A percentile compares a stretch with the other conserved stretches of the same genome.
Conservation (phyloP, 2,329 filamentous ascomycete species). For the Graphilbum fragrans region DNA sequence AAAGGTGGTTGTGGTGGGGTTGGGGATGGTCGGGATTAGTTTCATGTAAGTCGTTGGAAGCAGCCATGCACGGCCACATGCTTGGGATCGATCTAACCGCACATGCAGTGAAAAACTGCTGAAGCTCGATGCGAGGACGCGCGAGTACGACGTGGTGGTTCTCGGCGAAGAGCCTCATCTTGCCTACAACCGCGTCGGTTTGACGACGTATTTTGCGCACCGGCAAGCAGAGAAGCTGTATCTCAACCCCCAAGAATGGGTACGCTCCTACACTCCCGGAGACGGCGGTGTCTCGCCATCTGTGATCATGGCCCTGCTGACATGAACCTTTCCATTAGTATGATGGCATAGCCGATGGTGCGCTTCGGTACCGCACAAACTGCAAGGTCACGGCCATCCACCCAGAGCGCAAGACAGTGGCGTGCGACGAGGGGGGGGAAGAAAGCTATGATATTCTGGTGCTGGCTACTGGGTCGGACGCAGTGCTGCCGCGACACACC, state of each 20-base stretch:
- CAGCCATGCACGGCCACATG: not conserved
- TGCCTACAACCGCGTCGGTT: conserved; percentile 81
- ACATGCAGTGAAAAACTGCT: conserved; percentile 66
- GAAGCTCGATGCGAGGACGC: conserved; percentile 64
- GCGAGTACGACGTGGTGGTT: conserved; percentile 71
- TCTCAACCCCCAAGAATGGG: conserved; percentile 75
- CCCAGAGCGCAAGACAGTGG: conserved; percentile 50
- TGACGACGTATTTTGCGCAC: conserved; percentile 84
- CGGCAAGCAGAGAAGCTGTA: conserved; percentile 79
- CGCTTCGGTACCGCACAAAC: conserved; percentile 62
- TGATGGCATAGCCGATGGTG: conserved; percentile 49
- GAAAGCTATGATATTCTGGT: conserved; percentile 67
- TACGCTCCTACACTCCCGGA: conserved; percentile 23
- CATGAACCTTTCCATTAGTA: conserved; percentile 37
- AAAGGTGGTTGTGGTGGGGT: conserved; percentile 67
- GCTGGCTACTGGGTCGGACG: conserved; percentile 77
- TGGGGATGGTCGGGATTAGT: conserved; percentile 85
- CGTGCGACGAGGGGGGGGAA: conserved; percentile 55
- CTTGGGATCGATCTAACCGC: not conserved
- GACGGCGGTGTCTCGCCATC: not conserved
- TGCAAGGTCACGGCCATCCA: conserved; percentile 59
- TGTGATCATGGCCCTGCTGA: not conserved
- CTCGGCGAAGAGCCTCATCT: conserved; percentile 81
- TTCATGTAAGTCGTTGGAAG: conserved; percentile 56
- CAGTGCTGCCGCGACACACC: conserved; percentile 57